Evolutionary conservation across 495 filamentous ascomycete genomes (phyloP), one percentile per base, ranked within the genome.

Genomic region (Coniosporium apollinis): DNA sequence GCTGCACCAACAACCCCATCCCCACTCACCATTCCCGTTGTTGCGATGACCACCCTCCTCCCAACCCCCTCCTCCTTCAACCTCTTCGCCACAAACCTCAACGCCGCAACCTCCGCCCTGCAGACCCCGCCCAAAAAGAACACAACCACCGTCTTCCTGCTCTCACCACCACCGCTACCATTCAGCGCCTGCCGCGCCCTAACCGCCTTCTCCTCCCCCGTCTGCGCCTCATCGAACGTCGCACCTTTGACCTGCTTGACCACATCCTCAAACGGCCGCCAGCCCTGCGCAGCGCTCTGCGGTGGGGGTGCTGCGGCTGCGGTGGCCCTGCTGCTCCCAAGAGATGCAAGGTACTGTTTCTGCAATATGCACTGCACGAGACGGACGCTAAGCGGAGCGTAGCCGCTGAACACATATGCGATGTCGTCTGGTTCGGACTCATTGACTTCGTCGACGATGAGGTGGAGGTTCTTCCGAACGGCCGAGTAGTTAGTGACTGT

Each of bases 381-480:
- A 11, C 91, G 81, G 41, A 96, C 67, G 37, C 81, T 91, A 16
- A 99, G 68, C 2, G 91, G 89, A 4, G 91, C 91, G 52, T 94
- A 96, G 30, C 91, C 91, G 44, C 80, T 87, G 62, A 94, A 99
- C 22, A 92, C 86, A 50, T 96, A 99, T 7, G 91, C 82, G 42
- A 96, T 81, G 42, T 99, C 91, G 45, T 86, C 76, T 6, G 91
- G 91, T n/a, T 93, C 82, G 30, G 86, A 75, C 54, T 96, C 91
- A 50, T 92, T 86, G 38, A 96, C 86, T 53, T 99, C 91, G 53
- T 96, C 87, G 35, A 94, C 78, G 43, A 94, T 87, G 32, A 99
- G 70, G 17, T 77, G 71, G 18, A 99, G 73, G 41, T 72, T 70
- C 51, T 83, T 84, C 21, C 91, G 78, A 9, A 94, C 63, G 49